Conservation (phyloP, 257 asterid genomes). For the Striga asiatica region DNA sequence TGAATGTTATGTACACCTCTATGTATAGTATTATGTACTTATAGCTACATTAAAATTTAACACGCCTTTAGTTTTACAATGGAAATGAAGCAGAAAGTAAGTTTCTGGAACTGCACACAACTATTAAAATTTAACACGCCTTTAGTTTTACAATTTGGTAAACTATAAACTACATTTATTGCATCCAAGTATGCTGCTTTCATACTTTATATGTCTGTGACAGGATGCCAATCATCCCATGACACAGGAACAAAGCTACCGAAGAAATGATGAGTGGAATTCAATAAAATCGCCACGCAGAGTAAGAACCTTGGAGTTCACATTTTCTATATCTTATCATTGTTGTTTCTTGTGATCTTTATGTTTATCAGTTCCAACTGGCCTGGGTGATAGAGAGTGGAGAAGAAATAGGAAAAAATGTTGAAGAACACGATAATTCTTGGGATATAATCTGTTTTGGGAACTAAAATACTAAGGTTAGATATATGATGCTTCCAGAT, state of each 20-base stretch:
- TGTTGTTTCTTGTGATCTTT: background rate
- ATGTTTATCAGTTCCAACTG: background rate
- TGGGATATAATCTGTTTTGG: slow-evolving; percentile 8
- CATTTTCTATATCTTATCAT: background rate
- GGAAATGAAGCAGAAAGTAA: too few species aligned
- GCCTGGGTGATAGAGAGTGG: background rate
- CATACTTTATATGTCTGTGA: slow-evolving; percentile 5
- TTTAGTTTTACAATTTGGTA: background rate
- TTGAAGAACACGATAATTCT: background rate
- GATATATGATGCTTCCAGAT: background rate
- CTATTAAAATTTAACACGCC: background rate
- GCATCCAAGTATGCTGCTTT: background rate
- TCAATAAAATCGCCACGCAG: slow-evolving; percentile 26
- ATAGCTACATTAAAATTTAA: background rate
- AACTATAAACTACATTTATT: background rate
- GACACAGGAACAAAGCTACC: slow-evolving; percentile 31
- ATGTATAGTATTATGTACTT: too few species aligned
- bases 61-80: background rate
- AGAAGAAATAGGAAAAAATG: background rate
- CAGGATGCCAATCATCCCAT: too few species aligned
- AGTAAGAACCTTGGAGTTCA: slow-evolving; percentile 28
- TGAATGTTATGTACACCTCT: too few species aligned
- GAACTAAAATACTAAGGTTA: background rate
- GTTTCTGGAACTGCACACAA: too few species aligned
- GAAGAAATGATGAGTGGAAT: slow-evolving; percentile 27